Conservation (phyloP, 345 rosid species). For the Syzygium aromaticum region DNA sequence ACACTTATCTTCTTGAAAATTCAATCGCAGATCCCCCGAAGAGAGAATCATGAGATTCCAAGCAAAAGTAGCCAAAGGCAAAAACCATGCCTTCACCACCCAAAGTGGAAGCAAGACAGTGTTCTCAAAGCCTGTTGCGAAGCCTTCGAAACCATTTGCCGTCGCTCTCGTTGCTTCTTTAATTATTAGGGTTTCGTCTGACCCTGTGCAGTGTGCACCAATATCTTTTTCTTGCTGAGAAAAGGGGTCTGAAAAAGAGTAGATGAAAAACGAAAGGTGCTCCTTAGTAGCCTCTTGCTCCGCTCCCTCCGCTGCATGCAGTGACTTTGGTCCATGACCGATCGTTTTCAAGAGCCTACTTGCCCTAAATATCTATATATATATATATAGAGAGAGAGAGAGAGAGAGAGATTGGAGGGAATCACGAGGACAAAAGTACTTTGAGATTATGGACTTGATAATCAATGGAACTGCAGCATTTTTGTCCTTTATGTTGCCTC, state of each 20-base stretch:
- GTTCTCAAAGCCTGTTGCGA: neutral
- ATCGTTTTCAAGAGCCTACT: neutral
- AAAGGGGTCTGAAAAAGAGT: neutral
- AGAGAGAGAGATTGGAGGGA: neutral
- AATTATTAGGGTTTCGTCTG: neutral
- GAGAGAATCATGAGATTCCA: neutral
- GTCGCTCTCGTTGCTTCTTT: neutral
- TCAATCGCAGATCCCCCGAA: neutral
- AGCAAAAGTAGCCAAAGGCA: neutral
- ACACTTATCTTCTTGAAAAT: neutral
- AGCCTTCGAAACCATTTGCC: neutral
- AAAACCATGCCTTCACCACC: neutral
- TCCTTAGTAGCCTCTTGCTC: neutral
- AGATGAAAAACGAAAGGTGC: neutral
- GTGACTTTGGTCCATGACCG: neutral
- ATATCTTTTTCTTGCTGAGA: neutral
- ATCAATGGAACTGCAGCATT: neutral
- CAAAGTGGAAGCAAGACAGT: neutral
- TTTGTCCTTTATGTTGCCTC: neutral
- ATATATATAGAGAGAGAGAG: neutral
- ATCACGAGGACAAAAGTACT: neutral
- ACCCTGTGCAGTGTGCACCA: neutral
- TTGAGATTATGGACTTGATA: neutral
- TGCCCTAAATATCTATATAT: neutral
- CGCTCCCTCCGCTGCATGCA: neutral